These are phyloP conservation scores for Eremothecium sinecaudum DNA, from an alignment of 1,139 yeast species.

Conservation along the genomic window DNA sequence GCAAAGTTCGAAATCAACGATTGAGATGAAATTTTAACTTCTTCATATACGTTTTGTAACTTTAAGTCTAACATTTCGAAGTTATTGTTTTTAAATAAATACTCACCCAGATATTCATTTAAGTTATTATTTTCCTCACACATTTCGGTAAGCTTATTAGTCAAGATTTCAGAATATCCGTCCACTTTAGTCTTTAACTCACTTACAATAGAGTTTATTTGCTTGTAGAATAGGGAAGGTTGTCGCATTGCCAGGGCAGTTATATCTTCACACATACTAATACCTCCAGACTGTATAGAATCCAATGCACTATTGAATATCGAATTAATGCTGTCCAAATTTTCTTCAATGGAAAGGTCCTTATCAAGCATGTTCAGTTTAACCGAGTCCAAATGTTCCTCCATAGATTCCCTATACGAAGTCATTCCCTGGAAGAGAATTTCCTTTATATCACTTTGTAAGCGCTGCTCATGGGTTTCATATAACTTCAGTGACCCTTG, in stretches of 20 bases:
- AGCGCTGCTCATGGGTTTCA: slow-evolving; percentile 26
- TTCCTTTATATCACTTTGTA: slow-evolving; percentile 23
- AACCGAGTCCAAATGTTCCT: slow-evolving; percentile 17
- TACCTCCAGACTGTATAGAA: slow-evolving; percentile 15
- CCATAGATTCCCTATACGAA: slow-evolving; percentile 16
- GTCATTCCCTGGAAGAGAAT: slow-evolving; percentile 23
- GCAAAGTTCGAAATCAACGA: slow-evolving; percentile 21
- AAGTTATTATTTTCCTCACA: slow-evolving; percentile 31
- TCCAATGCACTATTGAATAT: slow-evolving; percentile 18
- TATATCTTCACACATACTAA: slow-evolving; percentile 20
- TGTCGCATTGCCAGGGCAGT: slow-evolving; percentile 18
- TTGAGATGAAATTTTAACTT: slow-evolving; percentile 28
- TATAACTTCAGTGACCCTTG: slow-evolving; percentile 27
- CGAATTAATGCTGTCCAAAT: slow-evolving; percentile 16
- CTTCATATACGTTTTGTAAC: slow-evolving; percentile 23
- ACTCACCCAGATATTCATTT: slow-evolving; percentile 28
- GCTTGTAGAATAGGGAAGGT: slow-evolving; percentile 12
- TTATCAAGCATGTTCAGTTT: slow-evolving; percentile 12
- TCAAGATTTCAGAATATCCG: slow-evolving; percentile 17
- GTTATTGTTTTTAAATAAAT: slow-evolving; percentile 31
- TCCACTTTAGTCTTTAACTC: slow-evolving; percentile 9
- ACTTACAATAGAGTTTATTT: slow-evolving; percentile 16
- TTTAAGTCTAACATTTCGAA: slow-evolving; percentile 25
- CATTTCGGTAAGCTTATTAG: slow-evolving; percentile 24
- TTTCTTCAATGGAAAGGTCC: slow-evolving; percentile 12